Evolutionary conservation across 257 asterid genomes (phyloP).

Genomic region (Ligustrum vulgare): DNA sequence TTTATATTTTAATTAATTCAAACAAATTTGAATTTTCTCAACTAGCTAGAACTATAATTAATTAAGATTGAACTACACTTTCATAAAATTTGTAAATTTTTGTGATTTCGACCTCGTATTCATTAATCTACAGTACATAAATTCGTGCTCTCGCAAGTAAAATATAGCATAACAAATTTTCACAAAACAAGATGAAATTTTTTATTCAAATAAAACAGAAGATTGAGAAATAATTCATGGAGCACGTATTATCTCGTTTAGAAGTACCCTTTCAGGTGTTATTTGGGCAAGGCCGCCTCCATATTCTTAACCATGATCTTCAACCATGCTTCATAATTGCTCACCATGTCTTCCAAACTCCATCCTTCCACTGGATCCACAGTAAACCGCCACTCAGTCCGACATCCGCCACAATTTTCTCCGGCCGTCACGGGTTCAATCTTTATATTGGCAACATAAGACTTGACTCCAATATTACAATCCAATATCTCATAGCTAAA

Average conservation of each 20-base stretch:
- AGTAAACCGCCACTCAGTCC: conserved; percentile 55
- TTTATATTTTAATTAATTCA: no score
- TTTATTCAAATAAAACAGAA: neutral
- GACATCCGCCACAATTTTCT: conserved; percentile 30
- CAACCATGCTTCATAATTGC: conserved; percentile 46
- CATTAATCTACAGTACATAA: no score
- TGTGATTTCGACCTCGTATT: no score
- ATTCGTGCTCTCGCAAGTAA: no score
- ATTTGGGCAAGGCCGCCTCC: conserved; percentile 37
- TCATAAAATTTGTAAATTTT: no score
- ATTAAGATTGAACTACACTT: no score
- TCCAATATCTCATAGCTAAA: conserved; percentile 62
- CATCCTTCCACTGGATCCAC: conserved; percentile 69
- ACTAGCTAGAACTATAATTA: no score
- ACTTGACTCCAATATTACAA: conserved; percentile 56
- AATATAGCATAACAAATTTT: no score
- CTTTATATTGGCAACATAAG: conserved; percentile 53
- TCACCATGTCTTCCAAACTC: conserved; percentile 51
- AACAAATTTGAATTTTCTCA: no score
- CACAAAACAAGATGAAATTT: neutral
- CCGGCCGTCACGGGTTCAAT: conserved; percentile 25
- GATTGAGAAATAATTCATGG: neutral
- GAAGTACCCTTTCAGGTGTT: neutral
- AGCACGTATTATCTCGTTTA: neutral
- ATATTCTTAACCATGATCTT: conserved; percentile 53